Base-by-base conservation (phyloP, 2,329 filamentous ascomycete species). In the Lomentospora prolificans region DNA sequence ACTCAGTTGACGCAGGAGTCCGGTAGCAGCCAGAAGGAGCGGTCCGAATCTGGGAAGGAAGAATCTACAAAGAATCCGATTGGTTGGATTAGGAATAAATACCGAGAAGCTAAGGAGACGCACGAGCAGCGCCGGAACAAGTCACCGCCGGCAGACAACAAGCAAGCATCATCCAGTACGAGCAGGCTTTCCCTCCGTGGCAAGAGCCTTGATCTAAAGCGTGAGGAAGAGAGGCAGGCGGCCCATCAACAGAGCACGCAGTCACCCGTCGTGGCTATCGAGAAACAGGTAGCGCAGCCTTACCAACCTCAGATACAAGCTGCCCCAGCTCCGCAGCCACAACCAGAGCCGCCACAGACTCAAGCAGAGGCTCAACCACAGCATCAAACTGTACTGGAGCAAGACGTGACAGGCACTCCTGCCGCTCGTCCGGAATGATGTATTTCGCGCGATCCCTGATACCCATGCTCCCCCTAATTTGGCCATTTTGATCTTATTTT, bases 71-170 rank as follows among this genome's bases (percentile, higher is more conserved):
- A 73, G 60, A 77, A 78, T 2, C 71, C 80, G 7, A 71, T 81
- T 6, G 75, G 75, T 50, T 82, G 80, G 80, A 77, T 83, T 60
- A 81, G 75, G 64, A 78, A 70, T 65, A 83, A 83, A 64, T 81
- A 81, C 64, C 76, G 79, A 25, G 80, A 80, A 62, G 77, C 76
- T 53, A 82, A 81, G 65, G 80, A 81, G 60, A 79, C 69, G 44
- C 75, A 70, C 0, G 80, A 82, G 56, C 72, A 78, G 50, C 72
- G 77, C 61, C 73, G 80, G 52, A 76, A 75, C 61, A 82, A 81
- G 65, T 82, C 79, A 7, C 80, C 80, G 3, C 76, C 79, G 1
- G 53, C 39, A 4, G 30, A 56, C 24, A 25, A 31, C 14, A 46
- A 51, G 48, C 46, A 27, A 19, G 28, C 22, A n/a, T 46, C 54